phyloP scores from a whole-genome alignment of 2,329 filamentous ascomycete genomes.

The Didymella glomerata region DNA sequence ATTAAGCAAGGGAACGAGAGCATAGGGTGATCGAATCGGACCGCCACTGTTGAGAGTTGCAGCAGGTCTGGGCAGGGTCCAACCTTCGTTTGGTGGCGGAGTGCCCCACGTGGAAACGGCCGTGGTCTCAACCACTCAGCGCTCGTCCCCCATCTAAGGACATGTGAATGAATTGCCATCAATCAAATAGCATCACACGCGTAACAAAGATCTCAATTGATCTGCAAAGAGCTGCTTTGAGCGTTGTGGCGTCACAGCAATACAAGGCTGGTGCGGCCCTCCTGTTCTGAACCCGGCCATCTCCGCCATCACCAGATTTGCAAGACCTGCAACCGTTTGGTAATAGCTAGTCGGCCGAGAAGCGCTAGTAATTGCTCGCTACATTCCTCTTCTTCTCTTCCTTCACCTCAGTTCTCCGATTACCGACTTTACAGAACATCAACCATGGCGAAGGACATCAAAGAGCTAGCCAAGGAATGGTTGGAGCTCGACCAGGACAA shows the following conservation, averaged over 20 bases:
- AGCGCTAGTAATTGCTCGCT: conserved; percentile 14
- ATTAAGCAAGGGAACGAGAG: conserved; percentile 16
- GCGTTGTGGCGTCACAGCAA: neutral
- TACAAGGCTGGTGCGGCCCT: conserved; percentile 14
- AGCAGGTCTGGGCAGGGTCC: conserved; percentile 17
- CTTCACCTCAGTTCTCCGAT: neutral
- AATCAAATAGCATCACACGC: neutral
- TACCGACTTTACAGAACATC: neutral
- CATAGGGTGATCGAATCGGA: conserved; percentile 30
- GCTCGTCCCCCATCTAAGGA: neutral
- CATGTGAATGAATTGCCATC: neutral
- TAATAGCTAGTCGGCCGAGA: conserved; percentile 16
- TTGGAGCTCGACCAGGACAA: conserved; percentile 66
- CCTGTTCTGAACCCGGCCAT: conserved; percentile 29
- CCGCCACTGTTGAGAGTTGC: conserved; percentile 22
- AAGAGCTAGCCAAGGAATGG: conserved; percentile 63
- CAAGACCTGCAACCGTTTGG: conserved; percentile 28
- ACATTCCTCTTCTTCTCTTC: neutral
- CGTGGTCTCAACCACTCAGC: conserved; percentile 11
- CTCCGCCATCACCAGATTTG: conserved; percentile 41
- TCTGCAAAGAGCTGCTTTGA: too few relatives aligned
- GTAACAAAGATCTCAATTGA: neutral
- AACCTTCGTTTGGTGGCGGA: conserved; percentile 9
- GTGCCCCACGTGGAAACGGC: conserved; percentile 13
- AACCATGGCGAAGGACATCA: conserved; percentile 46